A percentile compares a stretch with the other conserved stretches of the same genome.
phyloP scores from a whole-genome alignment of 768 basidiomycete genomes.

The Kwoniella pini region DNA sequence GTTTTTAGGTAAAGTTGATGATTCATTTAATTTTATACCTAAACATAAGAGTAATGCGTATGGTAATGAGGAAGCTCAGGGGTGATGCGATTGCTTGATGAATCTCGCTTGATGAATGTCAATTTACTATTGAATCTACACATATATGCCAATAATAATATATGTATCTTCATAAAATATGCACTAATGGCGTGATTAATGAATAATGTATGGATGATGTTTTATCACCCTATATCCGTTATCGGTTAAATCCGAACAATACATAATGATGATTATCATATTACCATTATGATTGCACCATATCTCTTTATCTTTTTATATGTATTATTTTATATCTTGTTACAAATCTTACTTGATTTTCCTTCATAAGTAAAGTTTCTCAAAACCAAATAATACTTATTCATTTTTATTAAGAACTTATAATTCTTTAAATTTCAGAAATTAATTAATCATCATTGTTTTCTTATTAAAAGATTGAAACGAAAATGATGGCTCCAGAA shows the following conservation, averaged over 20 bases:
- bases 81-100: slow-evolving; percentile 18
- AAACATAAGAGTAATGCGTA: slow-evolving; percentile 87
- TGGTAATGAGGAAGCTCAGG: slow-evolving; percentile 54
- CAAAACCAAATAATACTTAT: too few species aligned
- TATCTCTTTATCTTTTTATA: too few species aligned
- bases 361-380: too few species aligned
- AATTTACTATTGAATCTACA: too few species aligned
- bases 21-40: slow-evolving; percentile 79
- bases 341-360: too few species aligned
- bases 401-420: too few species aligned
- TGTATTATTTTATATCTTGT: too few species aligned
- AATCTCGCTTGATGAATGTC: too few species aligned
- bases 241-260: slow-evolving; percentile 5
- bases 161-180: neutral
- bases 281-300: too few species aligned
- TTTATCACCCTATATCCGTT: neutral
- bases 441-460: too few species aligned
- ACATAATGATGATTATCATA: neutral
- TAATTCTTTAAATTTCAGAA: too few species aligned
- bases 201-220: neutral
- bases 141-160: too few species aligned
- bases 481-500: slow-evolving; percentile 15
- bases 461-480: neutral
- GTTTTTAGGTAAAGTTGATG: slow-evolving; percentile 86
- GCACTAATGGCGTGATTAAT: neutral